Conservation (phyloP, 2,329 filamentous ascomycete species). For the Sporothrix humicola region DNA sequence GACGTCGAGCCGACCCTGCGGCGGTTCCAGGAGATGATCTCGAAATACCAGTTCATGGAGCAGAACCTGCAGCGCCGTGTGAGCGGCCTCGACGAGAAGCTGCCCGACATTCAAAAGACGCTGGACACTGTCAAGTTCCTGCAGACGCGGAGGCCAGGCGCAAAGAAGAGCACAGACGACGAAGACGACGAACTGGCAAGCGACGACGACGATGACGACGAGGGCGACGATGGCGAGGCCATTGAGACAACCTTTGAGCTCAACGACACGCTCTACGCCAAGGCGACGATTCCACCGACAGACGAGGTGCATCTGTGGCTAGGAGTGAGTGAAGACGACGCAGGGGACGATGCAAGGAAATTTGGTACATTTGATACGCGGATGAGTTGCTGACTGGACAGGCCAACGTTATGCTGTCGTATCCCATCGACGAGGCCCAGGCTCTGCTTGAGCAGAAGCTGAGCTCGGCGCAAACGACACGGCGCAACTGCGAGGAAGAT, state of each 20-base stretch:
- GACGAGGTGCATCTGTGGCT: constrained; percentile 97
- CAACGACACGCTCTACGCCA: constrained; percentile 93
- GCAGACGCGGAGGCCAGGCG: constrained; percentile 49
- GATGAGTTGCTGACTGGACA: constrained; percentile 43
- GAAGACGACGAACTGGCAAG: constrained; percentile 12
- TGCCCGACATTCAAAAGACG: constrained; percentile 96
- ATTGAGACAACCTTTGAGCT: constrained; percentile 95
- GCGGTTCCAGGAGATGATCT: constrained; percentile 92
- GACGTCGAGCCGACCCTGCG: constrained; percentile 82
- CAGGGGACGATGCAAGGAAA: not conserved
- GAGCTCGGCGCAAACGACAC: constrained; percentile 75
- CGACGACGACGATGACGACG: constrained; percentile 28
- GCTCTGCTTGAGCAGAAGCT: constrained; percentile 78
- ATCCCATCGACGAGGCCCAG: constrained; percentile 87
- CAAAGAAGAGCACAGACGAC: not conserved
- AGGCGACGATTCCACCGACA: constrained; percentile 78
- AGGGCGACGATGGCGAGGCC: constrained; percentile 62
- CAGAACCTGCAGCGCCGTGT: constrained; percentile 85
- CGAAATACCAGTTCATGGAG: constrained; percentile 99
- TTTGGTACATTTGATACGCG: not conserved
- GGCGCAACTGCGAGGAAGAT: constrained; percentile 93
- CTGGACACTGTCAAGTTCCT: constrained; percentile 89
- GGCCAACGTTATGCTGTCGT: constrained; percentile 98
- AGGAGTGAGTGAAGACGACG: constrained; percentile 62
- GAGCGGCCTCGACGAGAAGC: constrained; percentile 85